Evolutionary conservation across 345 rosid genomes (phyloP).

Genomic region (Ricinus communis): DNA sequence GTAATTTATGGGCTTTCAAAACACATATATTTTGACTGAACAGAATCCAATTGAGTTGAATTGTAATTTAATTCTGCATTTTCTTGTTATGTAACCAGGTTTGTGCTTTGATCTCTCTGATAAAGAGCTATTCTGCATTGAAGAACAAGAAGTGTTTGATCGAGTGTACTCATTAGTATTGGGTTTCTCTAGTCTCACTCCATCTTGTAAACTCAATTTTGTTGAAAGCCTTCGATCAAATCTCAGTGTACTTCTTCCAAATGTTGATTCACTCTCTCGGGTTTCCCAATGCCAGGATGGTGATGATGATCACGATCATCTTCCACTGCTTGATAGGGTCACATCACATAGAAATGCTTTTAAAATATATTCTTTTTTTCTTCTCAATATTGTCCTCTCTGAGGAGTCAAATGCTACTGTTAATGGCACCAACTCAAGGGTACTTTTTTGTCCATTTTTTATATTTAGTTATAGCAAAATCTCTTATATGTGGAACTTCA

Average conservation of each 20-base stretch:
- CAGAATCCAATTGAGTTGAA: too few relatives aligned
- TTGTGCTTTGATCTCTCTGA: slow-evolving; percentile 90
- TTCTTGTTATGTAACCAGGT: slow-evolving; percentile 38
- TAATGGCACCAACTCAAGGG: slow-evolving; percentile 53
- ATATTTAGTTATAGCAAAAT: too few relatives aligned
- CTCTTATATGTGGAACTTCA: too few relatives aligned
- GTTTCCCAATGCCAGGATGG: slow-evolving; percentile 51
- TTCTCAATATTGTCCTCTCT: slow-evolving; percentile 51
- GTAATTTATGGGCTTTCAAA: too few relatives aligned
- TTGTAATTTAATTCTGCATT: not conserved
- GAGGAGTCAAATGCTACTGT: slow-evolving; percentile 54
- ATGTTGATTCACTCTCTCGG: slow-evolving; percentile 75
- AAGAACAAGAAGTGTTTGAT: slow-evolving; percentile 85
- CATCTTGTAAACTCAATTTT: slow-evolving; percentile 62
- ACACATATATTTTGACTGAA: too few relatives aligned
- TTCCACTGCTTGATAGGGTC: slow-evolving; percentile 53
- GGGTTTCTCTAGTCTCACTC: slow-evolving; percentile 49
- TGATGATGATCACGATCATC: slow-evolving; percentile 12
- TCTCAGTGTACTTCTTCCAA: slow-evolving; percentile 89
- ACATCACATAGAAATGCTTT: slow-evolving; percentile 85
- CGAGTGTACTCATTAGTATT: slow-evolving; percentile 71
- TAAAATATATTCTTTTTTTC: slow-evolving; percentile 85
- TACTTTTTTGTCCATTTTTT: slow-evolving; percentile 14
- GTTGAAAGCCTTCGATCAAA: slow-evolving; percentile 88
- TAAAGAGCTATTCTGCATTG: slow-evolving; percentile 83